Evolutionary conservation across 2,329 filamentous ascomycete species (phyloP).

Genomic region (Immersiporthe knoxdaviesiana): DNA sequence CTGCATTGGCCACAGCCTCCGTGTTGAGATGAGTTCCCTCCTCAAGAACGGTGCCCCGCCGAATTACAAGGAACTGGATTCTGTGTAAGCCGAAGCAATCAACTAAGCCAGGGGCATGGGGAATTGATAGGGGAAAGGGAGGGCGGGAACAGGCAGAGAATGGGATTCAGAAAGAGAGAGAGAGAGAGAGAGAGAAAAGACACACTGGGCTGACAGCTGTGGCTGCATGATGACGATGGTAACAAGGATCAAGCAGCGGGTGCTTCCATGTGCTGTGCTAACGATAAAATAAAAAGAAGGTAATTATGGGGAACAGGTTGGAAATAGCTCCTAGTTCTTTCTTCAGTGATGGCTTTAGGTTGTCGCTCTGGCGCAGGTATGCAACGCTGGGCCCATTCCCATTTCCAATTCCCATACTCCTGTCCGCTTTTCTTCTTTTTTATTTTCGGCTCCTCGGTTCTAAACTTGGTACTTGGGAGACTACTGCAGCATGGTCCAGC

Average conservation of each 20-base stretch:
- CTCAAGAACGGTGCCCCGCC: background rate
- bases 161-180: background rate
- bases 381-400: no score
- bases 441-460: background rate
- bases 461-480: background rate
- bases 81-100: no score
- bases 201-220: background rate
- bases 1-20: background rate
- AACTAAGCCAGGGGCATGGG: background rate
- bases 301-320: background rate
- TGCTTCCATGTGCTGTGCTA: background rate
- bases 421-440: background rate
- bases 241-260: background rate
- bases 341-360: background rate
- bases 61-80: background rate
- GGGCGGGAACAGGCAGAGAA: background rate
- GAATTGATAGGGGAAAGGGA: no score
- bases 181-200: no score
- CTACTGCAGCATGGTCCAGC: background rate
- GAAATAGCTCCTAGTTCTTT: background rate
- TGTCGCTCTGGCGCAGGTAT: background rate
- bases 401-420: no score
- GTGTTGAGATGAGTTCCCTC: background rate
- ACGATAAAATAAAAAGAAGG: background rate
- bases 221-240: constrained; percentile 15